These are phyloP conservation scores for Boletus barrowsii DNA, from an alignment of 768 basidiomycete species.

Conservation along the genomic window DNA sequence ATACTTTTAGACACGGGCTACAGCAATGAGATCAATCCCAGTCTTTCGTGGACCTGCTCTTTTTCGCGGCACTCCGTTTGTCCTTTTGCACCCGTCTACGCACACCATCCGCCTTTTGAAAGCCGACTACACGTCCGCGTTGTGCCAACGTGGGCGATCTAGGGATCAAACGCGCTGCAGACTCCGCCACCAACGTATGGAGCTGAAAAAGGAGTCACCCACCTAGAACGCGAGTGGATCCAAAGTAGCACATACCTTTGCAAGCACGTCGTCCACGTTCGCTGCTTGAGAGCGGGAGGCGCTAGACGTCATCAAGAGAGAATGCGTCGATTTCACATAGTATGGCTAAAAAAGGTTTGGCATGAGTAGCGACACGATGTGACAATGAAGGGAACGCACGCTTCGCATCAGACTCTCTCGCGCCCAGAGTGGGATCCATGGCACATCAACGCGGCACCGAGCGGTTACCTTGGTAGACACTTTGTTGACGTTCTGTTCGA, in stretches of 20 bases:
- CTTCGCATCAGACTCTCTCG: conserved; percentile 42
- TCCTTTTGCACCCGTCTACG: conserved; percentile 28
- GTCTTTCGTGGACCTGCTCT: conserved; percentile 23
- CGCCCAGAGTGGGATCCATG: conserved; percentile 75
- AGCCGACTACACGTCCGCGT: conserved; percentile 20
- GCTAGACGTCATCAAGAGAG: conserved; percentile 67
- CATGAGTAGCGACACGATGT: too few relatives aligned
- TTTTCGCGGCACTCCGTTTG: conserved; percentile 25
- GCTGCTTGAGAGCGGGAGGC: conserved; percentile 72
- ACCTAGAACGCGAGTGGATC: not conserved
- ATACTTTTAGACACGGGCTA: not conserved
- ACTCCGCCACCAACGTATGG: conserved; percentile 22
- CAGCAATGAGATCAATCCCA: conserved; percentile 21
- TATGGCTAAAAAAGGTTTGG: conserved; percentile 43
- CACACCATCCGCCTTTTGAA: conserved; percentile 19
- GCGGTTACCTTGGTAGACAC: conserved; percentile 80
- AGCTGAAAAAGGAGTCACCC: conserved; percentile 16
- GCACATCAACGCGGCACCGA: conserved; percentile 52
- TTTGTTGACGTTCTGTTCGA: conserved; percentile 78
- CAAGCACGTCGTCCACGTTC: conserved; percentile 69
- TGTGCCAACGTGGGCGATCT: conserved; percentile 25
- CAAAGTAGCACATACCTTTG: conserved; percentile 44
- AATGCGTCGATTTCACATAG: conserved; percentile 65
- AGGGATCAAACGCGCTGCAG: conserved; percentile 23
- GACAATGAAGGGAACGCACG: conserved; percentile 36